Conservation (phyloP, 2,329 filamentous ascomycete species). For the Clonostachys chloroleuca region DNA sequence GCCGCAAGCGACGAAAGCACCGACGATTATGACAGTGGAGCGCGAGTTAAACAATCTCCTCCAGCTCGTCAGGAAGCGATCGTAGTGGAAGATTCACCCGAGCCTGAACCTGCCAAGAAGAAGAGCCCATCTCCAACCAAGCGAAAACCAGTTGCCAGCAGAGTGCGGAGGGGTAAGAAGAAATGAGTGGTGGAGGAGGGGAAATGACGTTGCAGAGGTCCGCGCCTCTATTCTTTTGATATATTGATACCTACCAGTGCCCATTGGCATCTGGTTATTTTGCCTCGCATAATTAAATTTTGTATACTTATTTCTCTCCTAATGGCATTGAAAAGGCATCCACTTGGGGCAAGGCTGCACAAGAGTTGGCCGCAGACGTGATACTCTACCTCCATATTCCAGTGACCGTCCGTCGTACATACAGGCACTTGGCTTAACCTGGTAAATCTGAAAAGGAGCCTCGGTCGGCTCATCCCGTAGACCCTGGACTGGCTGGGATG, state of each 20-base stretch:
- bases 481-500: neutral
- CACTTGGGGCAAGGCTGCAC: neutral
- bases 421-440: neutral
- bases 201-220: too few relatives aligned
- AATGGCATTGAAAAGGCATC: too few relatives aligned
- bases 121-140: constrained; percentile 34
- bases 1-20: constrained; percentile 22
- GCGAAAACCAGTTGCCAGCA: constrained; percentile 25
- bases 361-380: neutral
- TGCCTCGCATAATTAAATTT: neutral
- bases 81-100: constrained; percentile 28
- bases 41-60: constrained; percentile 14
- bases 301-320: too few relatives aligned
- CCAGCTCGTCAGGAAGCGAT: constrained; percentile 23
- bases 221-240: too few relatives aligned
- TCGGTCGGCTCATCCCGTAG: neutral
- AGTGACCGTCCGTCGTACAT: neutral
- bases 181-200: constrained; percentile 12
- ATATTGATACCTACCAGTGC: neutral
- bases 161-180: constrained; percentile 20
- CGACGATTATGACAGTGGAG: constrained; percentile 27
- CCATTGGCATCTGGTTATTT: neutral
- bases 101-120: constrained; percentile 26
- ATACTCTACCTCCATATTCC: neutral
- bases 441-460: neutral